Evolutionary conservation across 2,329 filamentous ascomycete species (phyloP).

Genomic region (Aspergillus phoenicis): DNA sequence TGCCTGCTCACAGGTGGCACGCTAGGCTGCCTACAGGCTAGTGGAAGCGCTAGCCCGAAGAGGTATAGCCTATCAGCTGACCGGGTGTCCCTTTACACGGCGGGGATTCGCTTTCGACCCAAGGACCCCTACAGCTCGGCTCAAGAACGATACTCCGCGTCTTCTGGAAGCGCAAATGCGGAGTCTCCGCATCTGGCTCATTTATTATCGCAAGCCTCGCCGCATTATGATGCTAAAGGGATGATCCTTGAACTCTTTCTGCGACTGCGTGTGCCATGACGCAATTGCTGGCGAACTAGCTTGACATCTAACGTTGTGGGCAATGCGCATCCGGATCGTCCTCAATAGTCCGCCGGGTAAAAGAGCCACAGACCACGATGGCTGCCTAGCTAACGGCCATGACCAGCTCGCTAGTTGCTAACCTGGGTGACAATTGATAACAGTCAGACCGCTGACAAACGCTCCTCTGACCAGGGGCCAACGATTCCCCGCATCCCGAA

Average conservation of each 20-base stretch:
- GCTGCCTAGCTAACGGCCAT: background rate
- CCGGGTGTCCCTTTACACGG: constrained; percentile 11
- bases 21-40: background rate
- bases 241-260: background rate
- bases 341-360: background rate
- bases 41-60: background rate
- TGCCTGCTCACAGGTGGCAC: background rate
- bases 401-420: background rate
- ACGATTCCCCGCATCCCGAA: background rate
- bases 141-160: constrained; percentile 10
- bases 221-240: constrained; percentile 1
- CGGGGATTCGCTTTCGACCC: background rate
- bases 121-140: background rate
- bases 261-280: background rate
- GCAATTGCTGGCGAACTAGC: background rate
- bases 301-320: background rate
- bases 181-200: constrained; percentile 6
- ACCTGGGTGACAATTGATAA: no score
- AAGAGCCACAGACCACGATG: background rate
- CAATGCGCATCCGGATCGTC: background rate
- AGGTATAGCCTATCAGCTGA: background rate
- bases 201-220: background rate
- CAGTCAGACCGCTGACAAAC: background rate
- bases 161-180: constrained; percentile 6
- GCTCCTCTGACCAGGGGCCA: background rate